Conservation (phyloP, 2,329 filamentous ascomycete genomes). For the Fusarium torulosum region DNA sequence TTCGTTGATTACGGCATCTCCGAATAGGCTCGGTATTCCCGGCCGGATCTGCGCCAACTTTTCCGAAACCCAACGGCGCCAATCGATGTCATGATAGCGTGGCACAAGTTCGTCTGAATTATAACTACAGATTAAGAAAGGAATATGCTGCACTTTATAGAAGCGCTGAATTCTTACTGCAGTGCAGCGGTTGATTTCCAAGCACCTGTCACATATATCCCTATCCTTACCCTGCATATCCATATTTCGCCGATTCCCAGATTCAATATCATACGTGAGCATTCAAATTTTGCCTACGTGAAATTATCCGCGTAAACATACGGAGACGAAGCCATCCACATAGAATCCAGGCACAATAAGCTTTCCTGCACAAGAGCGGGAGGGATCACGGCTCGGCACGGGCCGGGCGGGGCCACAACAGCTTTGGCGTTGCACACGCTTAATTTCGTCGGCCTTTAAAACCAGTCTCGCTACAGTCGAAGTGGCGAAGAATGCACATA, state of each 20-base stretch:
- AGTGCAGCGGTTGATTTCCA: background rate
- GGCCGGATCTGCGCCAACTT: background rate
- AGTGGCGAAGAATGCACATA: too few species aligned
- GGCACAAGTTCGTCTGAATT: too few species aligned
- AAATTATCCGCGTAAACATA: background rate
- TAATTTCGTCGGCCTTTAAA: too few species aligned
- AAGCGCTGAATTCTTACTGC: background rate
- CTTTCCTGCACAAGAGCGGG: slow-evolving; percentile 52
- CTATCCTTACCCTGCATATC: background rate
- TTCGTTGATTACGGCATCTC: background rate
- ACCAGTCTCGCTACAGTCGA: too few species aligned
- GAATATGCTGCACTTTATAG: background rate
- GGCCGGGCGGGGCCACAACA: slow-evolving; percentile 55
- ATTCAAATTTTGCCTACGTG: background rate
- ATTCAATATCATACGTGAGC: background rate
- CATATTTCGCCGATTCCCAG: background rate
- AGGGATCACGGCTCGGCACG: slow-evolving; percentile 52
- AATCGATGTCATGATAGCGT: background rate
- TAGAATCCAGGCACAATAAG: background rate
- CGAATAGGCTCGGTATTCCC: background rate
- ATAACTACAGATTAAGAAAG: too few species aligned
- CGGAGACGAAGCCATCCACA: background rate
- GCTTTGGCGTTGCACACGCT: background rate
- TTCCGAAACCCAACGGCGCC: background rate
- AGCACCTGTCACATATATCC: background rate